A percentile compares a stretch with the other conserved stretches of the same genome.
Conservation (phyloP, 177 flowering plant genomes). For the Tripterygium wilfordii region DNA sequence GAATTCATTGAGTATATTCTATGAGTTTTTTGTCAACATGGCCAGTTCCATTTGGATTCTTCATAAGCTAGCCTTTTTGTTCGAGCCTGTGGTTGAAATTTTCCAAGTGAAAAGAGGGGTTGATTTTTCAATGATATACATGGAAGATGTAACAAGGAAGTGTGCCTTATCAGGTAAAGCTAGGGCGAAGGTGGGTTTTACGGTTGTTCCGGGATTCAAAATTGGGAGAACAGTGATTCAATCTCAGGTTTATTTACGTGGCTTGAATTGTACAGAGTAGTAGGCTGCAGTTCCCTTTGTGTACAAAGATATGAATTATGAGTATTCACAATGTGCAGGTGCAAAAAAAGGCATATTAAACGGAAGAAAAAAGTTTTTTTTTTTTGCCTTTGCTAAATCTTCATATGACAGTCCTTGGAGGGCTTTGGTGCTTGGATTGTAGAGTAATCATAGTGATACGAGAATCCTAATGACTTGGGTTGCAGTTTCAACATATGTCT, state of each 20-base stretch:
- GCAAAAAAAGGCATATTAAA: too few relatives aligned
- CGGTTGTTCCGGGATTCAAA: slow-evolving; percentile 88
- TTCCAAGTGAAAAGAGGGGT: slow-evolving; percentile 82
- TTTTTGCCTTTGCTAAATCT: not conserved
- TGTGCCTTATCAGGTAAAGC: slow-evolving; percentile 14
- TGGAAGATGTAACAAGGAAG: slow-evolving; percentile 66
- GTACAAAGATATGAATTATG: not conserved
- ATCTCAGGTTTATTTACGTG: slow-evolving; percentile 72
- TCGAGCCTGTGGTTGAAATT: slow-evolving; percentile 70
- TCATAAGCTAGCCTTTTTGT: slow-evolving; percentile 76
- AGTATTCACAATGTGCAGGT: too few relatives aligned
- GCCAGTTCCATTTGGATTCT: slow-evolving; percentile 86
- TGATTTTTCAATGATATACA: slow-evolving; percentile 75
- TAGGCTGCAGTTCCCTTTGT: not conserved
- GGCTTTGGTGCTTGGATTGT: not conserved
- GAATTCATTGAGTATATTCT: slow-evolving; percentile 68
- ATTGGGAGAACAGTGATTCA: slow-evolving; percentile 75
- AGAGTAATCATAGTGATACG: not conserved
- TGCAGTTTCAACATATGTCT: too few relatives aligned
- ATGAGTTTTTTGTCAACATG: slow-evolving; percentile 77
- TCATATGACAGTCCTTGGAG: too few relatives aligned
- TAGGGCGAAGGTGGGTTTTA: slow-evolving; percentile 74
- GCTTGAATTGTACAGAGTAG: slow-evolving; percentile 28
- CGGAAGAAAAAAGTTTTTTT: too few relatives aligned
- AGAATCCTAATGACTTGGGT: too few relatives aligned